A percentile compares a stretch with the other conserved stretches of the same genome.
These are phyloP conservation scores for Phytophthora uliginosa DNA, from an alignment of 352 stramenopile genomes.

Conservation along the genomic window DNA sequence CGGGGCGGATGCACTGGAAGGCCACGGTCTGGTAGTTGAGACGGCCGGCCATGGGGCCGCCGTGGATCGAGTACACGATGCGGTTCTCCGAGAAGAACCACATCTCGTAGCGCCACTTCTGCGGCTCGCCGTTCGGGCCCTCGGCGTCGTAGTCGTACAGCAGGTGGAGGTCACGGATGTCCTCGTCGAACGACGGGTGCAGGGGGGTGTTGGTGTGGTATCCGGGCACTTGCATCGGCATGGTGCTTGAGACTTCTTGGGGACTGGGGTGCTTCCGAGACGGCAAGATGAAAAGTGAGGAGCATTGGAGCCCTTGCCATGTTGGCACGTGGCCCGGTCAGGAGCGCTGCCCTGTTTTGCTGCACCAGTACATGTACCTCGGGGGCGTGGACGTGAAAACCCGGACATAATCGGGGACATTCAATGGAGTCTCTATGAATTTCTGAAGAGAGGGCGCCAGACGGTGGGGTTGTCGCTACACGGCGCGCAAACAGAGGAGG, in stretches of 20 bases:
- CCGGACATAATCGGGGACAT: constrained; percentile 27
- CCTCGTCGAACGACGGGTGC: constrained; percentile 63
- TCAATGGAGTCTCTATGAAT: neutral
- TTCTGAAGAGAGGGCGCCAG: neutral
- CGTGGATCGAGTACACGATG: constrained; percentile 71
- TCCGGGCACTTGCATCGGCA: constrained; percentile 48
- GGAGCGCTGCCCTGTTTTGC: constrained; percentile 16
- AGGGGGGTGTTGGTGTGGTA: constrained; percentile 70
- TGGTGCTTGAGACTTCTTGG: constrained; percentile 34
- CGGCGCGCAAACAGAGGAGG: constrained; percentile 23
- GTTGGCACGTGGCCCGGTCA: constrained; percentile 20
- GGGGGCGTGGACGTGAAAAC: constrained; percentile 24
- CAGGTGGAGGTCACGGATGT: constrained; percentile 65
- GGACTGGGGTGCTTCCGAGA: constrained; percentile 27
- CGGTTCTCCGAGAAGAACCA: constrained; percentile 69
- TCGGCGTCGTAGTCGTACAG: constrained; percentile 68
- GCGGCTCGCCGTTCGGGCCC: constrained; percentile 45
- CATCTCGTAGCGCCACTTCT: constrained; percentile 75
- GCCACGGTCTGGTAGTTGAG: constrained; percentile 70
- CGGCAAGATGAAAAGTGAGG: constrained; percentile 43
- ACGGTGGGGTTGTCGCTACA: constrained; percentile 19
- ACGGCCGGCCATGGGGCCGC: constrained; percentile 60
- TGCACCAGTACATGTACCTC: constrained; percentile 27
- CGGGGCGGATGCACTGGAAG: constrained; percentile 65
- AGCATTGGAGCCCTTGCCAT: neutral